Conservation (phyloP, 2,329 filamentous ascomycete species). For the Alternaria ventricosa region DNA sequence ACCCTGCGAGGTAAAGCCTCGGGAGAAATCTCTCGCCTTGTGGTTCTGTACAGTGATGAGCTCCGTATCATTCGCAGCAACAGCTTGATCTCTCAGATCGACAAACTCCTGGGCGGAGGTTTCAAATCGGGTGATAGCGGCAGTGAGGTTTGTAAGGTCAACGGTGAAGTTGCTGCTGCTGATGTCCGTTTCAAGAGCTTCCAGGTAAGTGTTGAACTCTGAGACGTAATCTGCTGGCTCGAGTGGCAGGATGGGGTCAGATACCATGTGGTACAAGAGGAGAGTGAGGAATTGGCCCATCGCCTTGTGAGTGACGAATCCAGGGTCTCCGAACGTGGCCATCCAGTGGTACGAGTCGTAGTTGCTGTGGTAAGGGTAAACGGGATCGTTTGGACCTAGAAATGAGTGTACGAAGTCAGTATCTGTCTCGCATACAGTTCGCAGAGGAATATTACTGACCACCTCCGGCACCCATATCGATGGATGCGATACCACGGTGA, state of each 20-base stretch:
- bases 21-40: conserved; percentile 55
- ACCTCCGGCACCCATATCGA: conserved; percentile 52
- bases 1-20: conserved; percentile 55
- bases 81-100: conserved; percentile 37
- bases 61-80: conserved; percentile 33
- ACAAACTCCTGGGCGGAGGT: conserved; percentile 35
- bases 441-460: conserved; percentile 16
- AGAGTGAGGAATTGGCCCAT: conserved; percentile 57
- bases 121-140: conserved; percentile 49
- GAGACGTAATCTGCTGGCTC: conserved; percentile 49
- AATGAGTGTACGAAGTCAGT: not conserved
- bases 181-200: conserved; percentile 42
- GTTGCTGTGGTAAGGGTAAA: conserved; percentile 58
- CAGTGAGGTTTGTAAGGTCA: conserved; percentile 39
- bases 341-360: conserved; percentile 62
- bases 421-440: not conserved
- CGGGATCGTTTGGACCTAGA: conserved; percentile 42
- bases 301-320: conserved; percentile 57
- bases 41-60: conserved; percentile 51
- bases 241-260: conserved; percentile 49
- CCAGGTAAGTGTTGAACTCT: conserved; percentile 47
- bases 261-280: conserved; percentile 52
- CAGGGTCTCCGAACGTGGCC: conserved; percentile 58
- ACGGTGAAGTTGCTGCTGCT: conserved; percentile 36
- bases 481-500: conserved; percentile 52